A percentile compares a stretch with the other conserved stretches of the same genome.
These are phyloP conservation scores for Sarcomyxa edulis DNA, from an alignment of 768 basidiomycete genomes.

Conservation along the genomic window DNA sequence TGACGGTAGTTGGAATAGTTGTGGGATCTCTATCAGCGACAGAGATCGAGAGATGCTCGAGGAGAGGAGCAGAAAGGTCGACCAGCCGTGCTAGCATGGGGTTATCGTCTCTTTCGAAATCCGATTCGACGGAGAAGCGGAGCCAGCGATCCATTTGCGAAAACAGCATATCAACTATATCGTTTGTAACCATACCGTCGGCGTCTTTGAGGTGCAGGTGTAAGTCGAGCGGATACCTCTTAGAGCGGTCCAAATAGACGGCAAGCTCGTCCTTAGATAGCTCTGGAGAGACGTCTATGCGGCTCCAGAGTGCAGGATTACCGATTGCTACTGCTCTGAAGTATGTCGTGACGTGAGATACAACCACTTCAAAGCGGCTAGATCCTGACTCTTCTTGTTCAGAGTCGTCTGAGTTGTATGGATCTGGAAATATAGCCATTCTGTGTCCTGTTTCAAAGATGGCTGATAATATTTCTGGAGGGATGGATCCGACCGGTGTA, in stretches of 20 bases:
- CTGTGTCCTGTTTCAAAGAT: constrained; percentile 26
- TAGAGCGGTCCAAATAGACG: constrained; percentile 30
- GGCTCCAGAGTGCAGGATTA: constrained; percentile 35
- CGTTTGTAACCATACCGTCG: constrained; percentile 4
- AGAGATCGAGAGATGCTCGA: constrained; percentile 34
- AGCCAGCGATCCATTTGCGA: constrained; percentile 29
- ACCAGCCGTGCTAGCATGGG: constrained; percentile 26
- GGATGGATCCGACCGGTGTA: constrained; percentile 17
- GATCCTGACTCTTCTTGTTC: not conserved
- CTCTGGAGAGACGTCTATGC: constrained; percentile 22
- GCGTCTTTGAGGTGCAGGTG: constrained; percentile 17
- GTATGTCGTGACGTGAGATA: constrained; percentile 32
- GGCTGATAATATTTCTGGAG: constrained; percentile 25
- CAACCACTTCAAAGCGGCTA: constrained; percentile 20
- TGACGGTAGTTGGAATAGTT: constrained; percentile 7
- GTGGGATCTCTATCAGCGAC: constrained; percentile 24
- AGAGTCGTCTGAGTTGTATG: not conserved
- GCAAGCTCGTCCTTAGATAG: constrained; percentile 15
- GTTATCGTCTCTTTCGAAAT: constrained; percentile 17
- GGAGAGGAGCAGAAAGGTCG: constrained; percentile 20
- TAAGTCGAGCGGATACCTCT: constrained; percentile 24
- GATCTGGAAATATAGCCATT: constrained; percentile 4
- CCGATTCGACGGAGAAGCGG: constrained; percentile 24
- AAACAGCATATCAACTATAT: constrained; percentile 25
- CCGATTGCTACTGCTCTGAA: constrained; percentile 33